Base-by-base conservation (phyloP, 2,329 filamentous ascomycete genomes). In the Xylariaceae sp. region DNA sequence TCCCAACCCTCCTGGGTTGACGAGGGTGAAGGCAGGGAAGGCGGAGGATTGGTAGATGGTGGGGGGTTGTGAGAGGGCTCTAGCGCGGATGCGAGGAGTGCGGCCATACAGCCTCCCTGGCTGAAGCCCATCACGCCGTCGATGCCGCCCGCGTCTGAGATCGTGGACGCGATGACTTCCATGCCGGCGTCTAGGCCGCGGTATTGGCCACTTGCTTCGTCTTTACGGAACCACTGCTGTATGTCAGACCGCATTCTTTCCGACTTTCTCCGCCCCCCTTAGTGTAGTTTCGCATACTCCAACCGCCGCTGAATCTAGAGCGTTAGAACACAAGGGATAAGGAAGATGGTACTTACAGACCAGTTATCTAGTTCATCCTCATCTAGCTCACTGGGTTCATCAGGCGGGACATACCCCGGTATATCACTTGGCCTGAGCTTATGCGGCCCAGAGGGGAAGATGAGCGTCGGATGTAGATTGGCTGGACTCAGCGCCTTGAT, bases 121-220 rank as follows among this genome's bases (percentile, higher is more conserved):
- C 82, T 87, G 71, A 95, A 95, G 0, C 90, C 90, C 27, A 91
- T 72, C 0, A 91, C 84, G 6, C 85, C 90, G 62, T 94, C 87
- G 40, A 92, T 85, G 0, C 83, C 86, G 0, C 82, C 86, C 9
- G 82, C 78, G 1, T 78, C 75, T 31, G 71, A 68, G 19, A 95
- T 80, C 0, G 82, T 70, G 5, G 75, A 65, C 0, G 87, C 87
- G 6, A 96, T 69, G 2, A 71, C 64, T 0, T 65, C 69, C 58
- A 96, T 76, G 1, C 89, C 89, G 17, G 79, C 70, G n/a, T 86
- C 81, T 2, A 96, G 68, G 0, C 83, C 80, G 10, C 78, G 75
- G 68, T 95, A 96, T 19, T 78, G 68, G 1, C 75, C 76, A 1
- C 78, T 76, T 11, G 81, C 78, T 38, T 85, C 83, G 59, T 89